Evolutionary conservation across 2,329 filamentous ascomycete species (phyloP).

Genomic region (Chrysosphaeria jannelii): DNA sequence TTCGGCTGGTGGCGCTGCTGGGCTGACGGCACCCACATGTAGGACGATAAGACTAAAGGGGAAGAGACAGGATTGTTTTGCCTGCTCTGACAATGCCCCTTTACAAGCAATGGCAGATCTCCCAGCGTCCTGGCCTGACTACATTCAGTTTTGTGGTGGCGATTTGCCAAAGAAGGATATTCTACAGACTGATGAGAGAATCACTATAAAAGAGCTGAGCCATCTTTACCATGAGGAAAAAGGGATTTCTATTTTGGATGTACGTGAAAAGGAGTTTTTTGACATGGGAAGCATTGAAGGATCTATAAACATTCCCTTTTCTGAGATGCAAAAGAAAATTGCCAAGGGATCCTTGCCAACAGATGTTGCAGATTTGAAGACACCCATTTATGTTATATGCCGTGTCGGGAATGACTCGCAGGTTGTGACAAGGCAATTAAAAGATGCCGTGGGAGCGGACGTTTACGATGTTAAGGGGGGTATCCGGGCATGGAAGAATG

Average conservation of each 20-base stretch:
- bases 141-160: conserved; percentile 60
- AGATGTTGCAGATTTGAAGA: conserved; percentile 9
- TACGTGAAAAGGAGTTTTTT: conserved; percentile 61
- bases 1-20: conserved; percentile 12
- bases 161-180: not conserved
- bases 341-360: conserved; percentile 10
- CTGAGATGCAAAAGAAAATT: conserved; percentile 8
- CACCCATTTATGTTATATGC: conserved; percentile 41
- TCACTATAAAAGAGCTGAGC: conserved; percentile 26
- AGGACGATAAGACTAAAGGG: conserved; percentile 45
- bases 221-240: conserved; percentile 4
- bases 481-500: conserved; percentile 38
- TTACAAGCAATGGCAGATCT: conserved; percentile 10
- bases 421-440: conserved; percentile 31
- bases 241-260: conserved; percentile 40
- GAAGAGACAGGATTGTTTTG: conserved; percentile 38
- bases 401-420: conserved; percentile 56
- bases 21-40: conserved; percentile 17
- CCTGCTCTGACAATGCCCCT: conserved; percentile 33
- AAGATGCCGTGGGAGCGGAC: conserved; percentile 20
- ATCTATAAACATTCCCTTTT: conserved; percentile 47
- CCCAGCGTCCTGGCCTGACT: conserved; percentile 31
- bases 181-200: conserved; percentile 31
- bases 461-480: conserved; percentile 43
- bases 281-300: conserved; percentile 48